Evolutionary conservation across 1,284 basidiomycete species (phyloP), one percentile per base, ranked within the genome.

Genomic region (Xerocomus minutiporus): DNA sequence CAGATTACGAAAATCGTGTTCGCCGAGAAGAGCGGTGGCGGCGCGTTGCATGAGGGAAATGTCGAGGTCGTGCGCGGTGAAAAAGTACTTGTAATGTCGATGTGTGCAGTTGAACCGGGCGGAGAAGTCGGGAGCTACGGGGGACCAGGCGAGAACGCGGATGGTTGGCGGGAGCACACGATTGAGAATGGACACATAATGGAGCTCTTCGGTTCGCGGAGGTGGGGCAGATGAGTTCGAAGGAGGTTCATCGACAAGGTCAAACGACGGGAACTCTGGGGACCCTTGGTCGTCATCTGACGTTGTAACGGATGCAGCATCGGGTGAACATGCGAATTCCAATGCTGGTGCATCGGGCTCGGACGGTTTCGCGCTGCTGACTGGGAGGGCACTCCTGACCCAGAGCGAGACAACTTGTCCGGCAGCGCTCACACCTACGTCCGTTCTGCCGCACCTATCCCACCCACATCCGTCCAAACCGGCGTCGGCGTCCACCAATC

Each of bases 51-150:
- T 99, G 31, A 77, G 78, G 1, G 72, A 62, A 31, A 95, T 69
- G 68, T 94, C 82, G 51, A 97, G 81, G 12, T 74, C 72, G 15
- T 77, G 65, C 0, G 80, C 69, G 35, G 79, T 77, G 76, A 97
- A 99, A 69, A 97, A 96, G 73, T 99, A 99, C 69, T 97, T 97
- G 83, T 99, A 99, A 69, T 99, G 96, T 34, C 96, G 78, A 63
- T 83, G 86, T 52, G 74, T 76, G 73, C 95, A 98, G 23, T 86
- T 88, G 73, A 92, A 96, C 2, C 96, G 84, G 2, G 95, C 85
- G 36, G 93, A 93, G 69, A 99, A 99, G 34, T 73, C 68, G 6
- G 79, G 66, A 0, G 81, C 68, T n/a, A 98, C 86, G 9, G 95
- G 93, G 4, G 94, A 93, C 96, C 96, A 99, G 4, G 91, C 94